Evolutionary conservation across 768 basidiomycete species (phyloP).

Genomic region (Clitopilus passeckerianus): DNA sequence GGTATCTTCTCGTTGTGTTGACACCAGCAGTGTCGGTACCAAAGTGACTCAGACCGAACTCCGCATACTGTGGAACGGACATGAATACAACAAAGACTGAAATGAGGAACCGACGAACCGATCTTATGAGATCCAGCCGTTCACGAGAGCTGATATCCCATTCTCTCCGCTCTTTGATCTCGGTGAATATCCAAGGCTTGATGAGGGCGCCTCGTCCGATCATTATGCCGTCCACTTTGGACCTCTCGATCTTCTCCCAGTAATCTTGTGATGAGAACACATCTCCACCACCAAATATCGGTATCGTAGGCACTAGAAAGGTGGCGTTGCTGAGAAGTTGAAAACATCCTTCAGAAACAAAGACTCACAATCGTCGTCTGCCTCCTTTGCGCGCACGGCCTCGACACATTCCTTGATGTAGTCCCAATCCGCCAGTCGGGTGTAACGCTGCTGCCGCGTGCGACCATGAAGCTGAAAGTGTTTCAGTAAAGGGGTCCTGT

Average conservation of each 20-base stretch:
- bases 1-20: constrained; percentile 87
- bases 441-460: constrained; percentile 92
- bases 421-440: constrained; percentile 88
- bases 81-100: background rate
- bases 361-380: constrained; percentile 63
- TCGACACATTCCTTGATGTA: constrained; percentile 89
- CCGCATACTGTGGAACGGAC: constrained; percentile 56
- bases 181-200: constrained; percentile 96
- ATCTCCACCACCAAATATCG: constrained; percentile 96
- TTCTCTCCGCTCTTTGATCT: constrained; percentile 86
- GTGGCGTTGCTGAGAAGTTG: background rate
- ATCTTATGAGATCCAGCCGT: constrained; percentile 71
- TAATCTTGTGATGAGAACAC: constrained; percentile 87
- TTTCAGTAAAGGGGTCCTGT: background rate
- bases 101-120: constrained; percentile 37
- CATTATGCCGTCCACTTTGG: constrained; percentile 94
- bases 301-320: constrained; percentile 72
- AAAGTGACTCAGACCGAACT: constrained; percentile 79
- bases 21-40: constrained; percentile 87
- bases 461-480: constrained; percentile 85
- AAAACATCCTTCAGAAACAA: background rate
- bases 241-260: constrained; percentile 68
- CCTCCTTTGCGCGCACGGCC: constrained; percentile 66
- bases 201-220: constrained; percentile 91
- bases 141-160: constrained; percentile 92